Evolutionary conservation across 176 grass and related monocot species (phyloP), one percentile per base, ranked within the genome.

Genomic region (Microstegium vimineum): DNA sequence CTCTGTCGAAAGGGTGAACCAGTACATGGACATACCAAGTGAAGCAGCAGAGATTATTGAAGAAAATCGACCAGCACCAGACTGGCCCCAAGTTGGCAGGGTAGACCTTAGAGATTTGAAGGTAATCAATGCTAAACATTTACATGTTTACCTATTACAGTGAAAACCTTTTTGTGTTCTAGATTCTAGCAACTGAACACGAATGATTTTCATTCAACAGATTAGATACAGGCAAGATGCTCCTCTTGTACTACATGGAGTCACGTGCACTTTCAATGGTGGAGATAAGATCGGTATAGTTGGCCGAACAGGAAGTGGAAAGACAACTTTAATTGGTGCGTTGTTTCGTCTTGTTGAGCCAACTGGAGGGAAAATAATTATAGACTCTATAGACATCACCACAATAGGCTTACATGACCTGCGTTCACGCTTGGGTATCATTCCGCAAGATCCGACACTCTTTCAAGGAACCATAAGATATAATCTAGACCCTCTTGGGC

Each of bases 291-390:
- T 98, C 60, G 93, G 93, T 34, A 94, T 98, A 68, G 95, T 98
- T 63, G 95, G 95, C 9, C 89, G 95, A 8, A 98, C 92, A 38
- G 96, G 96, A 70, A 98, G 93, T 83, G 93, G 96, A 47, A 95
- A 99, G 73, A 95, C 96, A 78, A 99, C 93, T 84, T 81, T 99
- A 82, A 93, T 99, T 46, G 79, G 93, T 64, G 93, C 91, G 33
- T 61, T 95, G 41, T 99, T 99, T 81, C 92, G 96, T 66, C 91
- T 99, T n/a, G 93, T 99, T 67, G 96, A 99, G 59, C 96, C 96
- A 45, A 47, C 85, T 86, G 91, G 83, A 87, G 96, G 96, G 34
- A 86, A 83, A 77, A 95, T 99, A 78, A 78, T 83, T 20, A 90
- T 99, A 30, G 93, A 99, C 51, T 65, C 69, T 25, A 1, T 92